These are phyloP conservation scores for Raphidocelis subcapitata DNA, from an alignment of 139 green algal species.

Conservation along the genomic window DNA sequence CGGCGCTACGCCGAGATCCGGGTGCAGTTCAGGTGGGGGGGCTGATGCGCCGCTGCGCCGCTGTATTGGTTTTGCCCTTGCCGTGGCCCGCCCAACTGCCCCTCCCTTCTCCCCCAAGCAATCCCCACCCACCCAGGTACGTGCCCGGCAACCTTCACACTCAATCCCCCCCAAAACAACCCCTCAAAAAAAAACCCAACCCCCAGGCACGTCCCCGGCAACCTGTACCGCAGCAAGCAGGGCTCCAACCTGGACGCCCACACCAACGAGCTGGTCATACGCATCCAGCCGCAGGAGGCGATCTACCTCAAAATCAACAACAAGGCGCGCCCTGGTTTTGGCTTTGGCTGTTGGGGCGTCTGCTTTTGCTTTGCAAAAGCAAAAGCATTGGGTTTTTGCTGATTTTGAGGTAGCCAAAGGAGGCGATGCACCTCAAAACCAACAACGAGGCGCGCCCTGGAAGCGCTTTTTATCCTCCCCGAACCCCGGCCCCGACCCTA, in stretches of 20 bases:
- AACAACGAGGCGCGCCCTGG: constrained; percentile 91
- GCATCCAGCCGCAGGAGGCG: constrained; percentile 97
- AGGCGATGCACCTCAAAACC: constrained; percentile 98
- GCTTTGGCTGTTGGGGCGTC: neutral
- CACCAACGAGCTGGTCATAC: constrained; percentile 98
- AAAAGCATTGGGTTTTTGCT: no score
- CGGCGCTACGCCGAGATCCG: constrained; percentile 91
- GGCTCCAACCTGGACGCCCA: constrained; percentile 74
- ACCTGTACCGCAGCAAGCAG: constrained; percentile 82
- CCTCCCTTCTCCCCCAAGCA: no score
- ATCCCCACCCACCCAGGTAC: neutral
- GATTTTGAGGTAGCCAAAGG: constrained; percentile 96
- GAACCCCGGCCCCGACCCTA: no score
- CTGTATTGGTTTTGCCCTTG: no score
- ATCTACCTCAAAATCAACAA: constrained; percentile 99
- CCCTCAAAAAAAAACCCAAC: neutral
- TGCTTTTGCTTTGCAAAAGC: no score
- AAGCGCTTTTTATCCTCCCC: no score
- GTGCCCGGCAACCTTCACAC: neutral
- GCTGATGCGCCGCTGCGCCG: no score
- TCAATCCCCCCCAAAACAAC: neutral
- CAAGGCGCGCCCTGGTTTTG: constrained; percentile 69
- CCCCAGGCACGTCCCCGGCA: constrained; percentile 93
- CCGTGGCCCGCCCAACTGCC: no score
- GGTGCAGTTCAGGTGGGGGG: constrained; percentile 86